A percentile compares a stretch with the other conserved stretches of the same genome.
These are phyloP conservation scores for Cylindrotheca closterium DNA, from an alignment of 108 stramenopile genomes.

Conservation along the genomic window DNA sequence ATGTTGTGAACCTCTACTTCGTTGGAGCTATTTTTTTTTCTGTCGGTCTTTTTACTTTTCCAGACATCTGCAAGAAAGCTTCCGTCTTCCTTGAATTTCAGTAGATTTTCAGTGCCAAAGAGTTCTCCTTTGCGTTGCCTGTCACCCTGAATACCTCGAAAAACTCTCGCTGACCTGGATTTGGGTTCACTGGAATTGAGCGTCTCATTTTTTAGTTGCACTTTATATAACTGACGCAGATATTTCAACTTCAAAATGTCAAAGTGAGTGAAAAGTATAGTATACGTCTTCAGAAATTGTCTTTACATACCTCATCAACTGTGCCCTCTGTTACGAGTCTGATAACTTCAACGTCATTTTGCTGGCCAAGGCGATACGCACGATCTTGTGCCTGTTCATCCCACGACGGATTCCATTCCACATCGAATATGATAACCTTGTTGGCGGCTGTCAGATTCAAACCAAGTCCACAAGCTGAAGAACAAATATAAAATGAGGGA, in stretches of 20 bases:
- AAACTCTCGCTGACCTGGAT: conserved; percentile 47
- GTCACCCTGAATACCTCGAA: conserved; percentile 68
- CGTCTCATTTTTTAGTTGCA: conserved; percentile 84
- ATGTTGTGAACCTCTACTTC: conserved; percentile 43
- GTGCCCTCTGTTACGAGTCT: conserved; percentile 88
- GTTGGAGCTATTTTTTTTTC: conserved; percentile 1
- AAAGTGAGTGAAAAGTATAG: neutral
- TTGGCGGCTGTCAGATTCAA: conserved; percentile 68
- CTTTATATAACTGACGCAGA: conserved; percentile 93
- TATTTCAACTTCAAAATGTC: conserved; percentile 87
- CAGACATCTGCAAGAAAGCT: conserved; percentile 68
- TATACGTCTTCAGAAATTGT: neutral
- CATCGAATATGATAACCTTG: conserved; percentile 60
- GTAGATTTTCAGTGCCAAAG: conserved; percentile 82
- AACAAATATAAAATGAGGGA: neutral
- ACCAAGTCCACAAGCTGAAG: conserved; percentile 7
- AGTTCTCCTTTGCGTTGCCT: conserved; percentile 76
- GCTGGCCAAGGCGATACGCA: conserved; percentile 90
- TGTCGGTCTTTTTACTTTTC: conserved; percentile 24
- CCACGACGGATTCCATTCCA: conserved; percentile 85
- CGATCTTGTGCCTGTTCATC: conserved; percentile 86
- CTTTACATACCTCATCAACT: conserved; percentile 69
- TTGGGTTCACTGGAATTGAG: conserved; percentile 18
- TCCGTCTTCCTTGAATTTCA: conserved; percentile 73
- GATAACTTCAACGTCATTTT: conserved; percentile 75